Evolutionary conservation across 176 grass and related monocot genomes (phyloP).

Genomic region (Carex pumila): DNA sequence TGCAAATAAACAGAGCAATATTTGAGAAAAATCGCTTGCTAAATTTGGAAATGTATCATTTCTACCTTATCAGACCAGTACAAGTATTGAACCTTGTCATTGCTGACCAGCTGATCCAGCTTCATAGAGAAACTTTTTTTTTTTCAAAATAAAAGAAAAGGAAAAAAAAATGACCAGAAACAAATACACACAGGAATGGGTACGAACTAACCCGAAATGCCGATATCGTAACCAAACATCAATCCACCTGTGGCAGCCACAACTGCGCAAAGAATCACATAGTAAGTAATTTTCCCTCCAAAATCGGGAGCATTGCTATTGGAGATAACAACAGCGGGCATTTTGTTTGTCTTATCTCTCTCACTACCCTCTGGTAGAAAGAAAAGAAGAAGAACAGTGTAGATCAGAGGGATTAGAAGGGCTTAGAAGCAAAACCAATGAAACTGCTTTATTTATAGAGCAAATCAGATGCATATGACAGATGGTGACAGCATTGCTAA

Average conservation of each 20-base stretch:
- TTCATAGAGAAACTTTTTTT: not conserved
- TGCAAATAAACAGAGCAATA: not conserved
- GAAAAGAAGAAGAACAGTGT: not conserved
- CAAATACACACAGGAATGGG: not conserved
- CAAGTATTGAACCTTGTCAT: not conserved
- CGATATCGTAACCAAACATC: conserved; percentile 79
- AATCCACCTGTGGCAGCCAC: conserved; percentile 54
- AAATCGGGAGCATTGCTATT: conserved; percentile 20
- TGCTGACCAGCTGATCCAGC: not conserved
- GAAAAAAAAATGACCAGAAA: too few relatives aligned
- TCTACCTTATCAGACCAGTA: not conserved
- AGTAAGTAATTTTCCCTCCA: conserved; percentile 43
- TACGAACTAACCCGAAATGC: conserved; percentile 46
- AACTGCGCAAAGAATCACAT: conserved; percentile 47
- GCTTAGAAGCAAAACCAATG: not conserved
- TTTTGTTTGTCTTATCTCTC: not conserved
- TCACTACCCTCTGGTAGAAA: not conserved
- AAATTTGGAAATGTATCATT: too few relatives aligned
- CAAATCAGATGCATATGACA: not conserved
- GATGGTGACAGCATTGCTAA: not conserved
- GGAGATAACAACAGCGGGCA: conserved; percentile 5
- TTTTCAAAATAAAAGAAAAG: not conserved
- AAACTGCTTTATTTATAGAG: not conserved
- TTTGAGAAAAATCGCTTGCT: too few relatives aligned
- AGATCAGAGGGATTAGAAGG: not conserved